Conservation (phyloP, 257 asterid species). For the Lycium ferocissimum region DNA sequence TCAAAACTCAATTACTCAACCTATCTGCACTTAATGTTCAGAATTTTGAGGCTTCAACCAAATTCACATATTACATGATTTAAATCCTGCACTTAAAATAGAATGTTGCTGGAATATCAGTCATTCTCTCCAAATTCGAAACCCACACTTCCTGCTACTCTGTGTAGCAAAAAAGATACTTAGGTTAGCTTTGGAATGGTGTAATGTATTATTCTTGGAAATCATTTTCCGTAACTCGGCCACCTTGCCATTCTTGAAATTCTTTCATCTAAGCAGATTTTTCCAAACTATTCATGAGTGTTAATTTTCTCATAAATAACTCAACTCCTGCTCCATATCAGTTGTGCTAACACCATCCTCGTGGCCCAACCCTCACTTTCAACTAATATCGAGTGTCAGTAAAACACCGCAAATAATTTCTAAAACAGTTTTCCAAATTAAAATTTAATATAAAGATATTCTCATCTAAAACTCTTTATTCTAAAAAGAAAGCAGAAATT, state of each 20-base stretch:
- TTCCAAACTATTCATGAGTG: not conserved
- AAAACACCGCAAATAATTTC: not conserved
- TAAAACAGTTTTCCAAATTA: not conserved
- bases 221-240: not conserved
- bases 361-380: not conserved
- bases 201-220: not conserved
- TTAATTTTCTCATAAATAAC: not conserved
- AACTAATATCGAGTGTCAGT: not conserved
- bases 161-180: no score
- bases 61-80: no score
- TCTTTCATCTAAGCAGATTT: not conserved
- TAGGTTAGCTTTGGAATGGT: no score
- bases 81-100: no score
- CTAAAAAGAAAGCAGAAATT: not conserved
- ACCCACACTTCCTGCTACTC: no score
- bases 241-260: not conserved
- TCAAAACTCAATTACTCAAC: no score
- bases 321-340: slow-evolving; percentile 8
- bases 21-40: no score
- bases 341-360: not conserved
- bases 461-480: not conserved
- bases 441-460: not conserved
- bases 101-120: no score
- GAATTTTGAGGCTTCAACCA: no score
- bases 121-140: no score